Conservation (phyloP, 805 yeast genomes). For the Kluyveromyces dobzhanskii region DNA sequence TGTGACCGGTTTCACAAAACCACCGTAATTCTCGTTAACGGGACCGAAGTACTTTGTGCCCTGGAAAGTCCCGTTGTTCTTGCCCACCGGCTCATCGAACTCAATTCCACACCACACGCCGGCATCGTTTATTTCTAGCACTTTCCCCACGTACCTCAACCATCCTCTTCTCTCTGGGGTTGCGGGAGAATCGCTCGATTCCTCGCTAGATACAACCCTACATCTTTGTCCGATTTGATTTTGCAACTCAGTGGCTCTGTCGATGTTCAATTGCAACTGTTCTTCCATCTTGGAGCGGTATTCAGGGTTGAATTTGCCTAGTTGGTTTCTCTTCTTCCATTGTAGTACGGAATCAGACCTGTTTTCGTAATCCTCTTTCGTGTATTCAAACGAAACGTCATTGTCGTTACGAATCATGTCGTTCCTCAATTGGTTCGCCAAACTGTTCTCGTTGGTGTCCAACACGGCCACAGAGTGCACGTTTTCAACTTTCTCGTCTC, state of each 20-base stretch:
- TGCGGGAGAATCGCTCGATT: not conserved
- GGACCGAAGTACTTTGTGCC: slow-evolving; percentile 56
- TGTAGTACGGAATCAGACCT: slow-evolving; percentile 55
- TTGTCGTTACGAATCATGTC: slow-evolving; percentile 5
- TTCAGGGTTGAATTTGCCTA: slow-evolving; percentile 67
- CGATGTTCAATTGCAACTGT: slow-evolving; percentile 20
- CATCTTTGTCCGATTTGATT: slow-evolving; percentile 44
- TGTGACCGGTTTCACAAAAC: slow-evolving; percentile 62
- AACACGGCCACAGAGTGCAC: slow-evolving; percentile 36
- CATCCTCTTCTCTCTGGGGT: slow-evolving; percentile 48
- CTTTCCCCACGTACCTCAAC: slow-evolving; percentile 61
- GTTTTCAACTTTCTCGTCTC: not conserved
- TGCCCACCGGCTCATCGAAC: slow-evolving; percentile 80
- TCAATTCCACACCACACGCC: slow-evolving; percentile 77
- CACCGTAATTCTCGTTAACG: slow-evolving; percentile 49
- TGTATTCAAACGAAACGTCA: slow-evolving; percentile 11
- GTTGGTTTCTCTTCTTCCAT: slow-evolving; percentile 63
- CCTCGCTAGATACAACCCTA: slow-evolving; percentile 24
- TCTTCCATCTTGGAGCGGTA: slow-evolving; percentile 28
- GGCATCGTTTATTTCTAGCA: slow-evolving; percentile 43
- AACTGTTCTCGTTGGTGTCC: slow-evolving; percentile 47
- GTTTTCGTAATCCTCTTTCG: slow-evolving; percentile 37
- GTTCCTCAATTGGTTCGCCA: slow-evolving; percentile 32
- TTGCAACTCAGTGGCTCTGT: slow-evolving; percentile 28
- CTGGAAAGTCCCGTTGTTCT: slow-evolving; percentile 69